Evolutionary conservation across 1,139 yeast species (phyloP).

Genomic region (Yamadazyma siamensis): DNA sequence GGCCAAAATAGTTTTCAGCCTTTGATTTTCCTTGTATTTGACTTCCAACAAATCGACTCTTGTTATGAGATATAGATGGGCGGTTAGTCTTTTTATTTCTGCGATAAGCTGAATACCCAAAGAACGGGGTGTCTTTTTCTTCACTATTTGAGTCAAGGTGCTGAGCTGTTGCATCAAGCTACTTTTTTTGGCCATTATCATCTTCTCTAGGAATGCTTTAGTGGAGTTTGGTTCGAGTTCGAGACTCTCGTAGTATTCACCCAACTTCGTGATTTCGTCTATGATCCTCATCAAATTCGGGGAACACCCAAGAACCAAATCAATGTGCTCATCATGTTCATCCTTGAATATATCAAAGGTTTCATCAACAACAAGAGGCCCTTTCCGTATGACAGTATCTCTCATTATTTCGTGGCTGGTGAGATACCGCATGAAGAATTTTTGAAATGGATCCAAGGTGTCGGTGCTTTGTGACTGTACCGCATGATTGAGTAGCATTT

Average conservation of each 20-base stretch:
- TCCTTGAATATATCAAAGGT: constrained; percentile 22
- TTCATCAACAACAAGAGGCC: constrained; percentile 3
- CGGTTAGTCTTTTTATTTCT: constrained; percentile 31
- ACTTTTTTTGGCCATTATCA: constrained; percentile 8
- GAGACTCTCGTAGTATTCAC: constrained; percentile 28
- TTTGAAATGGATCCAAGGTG: constrained; percentile 14
- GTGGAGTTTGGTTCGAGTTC: constrained; percentile 14
- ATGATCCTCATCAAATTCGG: constrained; percentile 31
- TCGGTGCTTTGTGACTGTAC: constrained; percentile 1
- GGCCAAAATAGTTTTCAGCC: neutral
- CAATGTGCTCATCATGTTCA: constrained; percentile 29
- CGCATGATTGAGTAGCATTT: constrained; percentile 18
- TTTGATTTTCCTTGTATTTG: constrained; percentile 1
- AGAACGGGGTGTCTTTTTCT: constrained; percentile 3
- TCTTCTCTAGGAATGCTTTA: constrained; percentile 4
- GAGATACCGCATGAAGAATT: constrained; percentile 33
- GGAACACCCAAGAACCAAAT: constrained; percentile 34
- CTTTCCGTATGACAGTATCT: constrained; percentile 22
- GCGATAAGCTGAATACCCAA: constrained; percentile 20
- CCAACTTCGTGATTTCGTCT: constrained; percentile 30
- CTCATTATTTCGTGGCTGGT: constrained; percentile 40
- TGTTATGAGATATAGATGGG: constrained; percentile 29
- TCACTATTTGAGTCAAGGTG: constrained; percentile 6
- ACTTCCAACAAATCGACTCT: constrained; percentile 22
- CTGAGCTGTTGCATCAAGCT: constrained; percentile 7